Base-by-base conservation (phyloP, 2,329 filamentous ascomycete genomes). In the Colletotrichum chlorophyti region DNA sequence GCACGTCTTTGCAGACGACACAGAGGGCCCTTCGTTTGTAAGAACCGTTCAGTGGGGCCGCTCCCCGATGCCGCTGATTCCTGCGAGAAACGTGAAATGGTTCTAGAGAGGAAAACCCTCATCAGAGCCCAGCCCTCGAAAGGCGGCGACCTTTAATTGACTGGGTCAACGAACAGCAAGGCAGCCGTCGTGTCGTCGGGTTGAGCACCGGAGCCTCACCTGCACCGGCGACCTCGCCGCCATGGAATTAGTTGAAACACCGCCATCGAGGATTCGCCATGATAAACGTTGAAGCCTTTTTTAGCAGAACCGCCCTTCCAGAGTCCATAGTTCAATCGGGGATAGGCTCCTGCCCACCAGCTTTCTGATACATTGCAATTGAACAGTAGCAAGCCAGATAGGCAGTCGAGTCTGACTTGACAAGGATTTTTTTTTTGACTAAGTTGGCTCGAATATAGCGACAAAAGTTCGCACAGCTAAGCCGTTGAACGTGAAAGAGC, bases 401-500 rank as follows among this genome's bases (percentile, higher is more conserved):
- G n/a, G n/a, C 10, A 8, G 19, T 32, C 5, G 26, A 15, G 32
- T 21, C 26, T 50, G 43, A 57, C 42, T 48, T 31, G 17, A 19
- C 7, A 11, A 4, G 34, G 8, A 12, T 27, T 11, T 19, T n/a
- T 3, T 6, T 27, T 12, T 43, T 11, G 23, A 17, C 17, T n/a
- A 42, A 15, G 5, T 15, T 12, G 27, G 23, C 12, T 29, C n/a
- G 6, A 17, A 14, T 17, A 6, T 32, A 7, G 15, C 15, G 26
- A 12, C 19, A 32, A 8, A 37, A 31, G 31, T 26, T 19, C 15
- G 24, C 19, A 19, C n/a, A 34, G 11, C 15, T 43, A 15, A 10
- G 6, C 52, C 51, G 51, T 60, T 60, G 37, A 31, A n/a, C 12
- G 38, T 31, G 24, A 21, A 43, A 57, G n/a, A 27, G 38, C 31